A percentile compares a stretch with the other conserved stretches of the same genome.
Evolutionary conservation across 2,329 filamentous ascomycete genomes (phyloP).

Genomic region (Fusarium graminum): DNA sequence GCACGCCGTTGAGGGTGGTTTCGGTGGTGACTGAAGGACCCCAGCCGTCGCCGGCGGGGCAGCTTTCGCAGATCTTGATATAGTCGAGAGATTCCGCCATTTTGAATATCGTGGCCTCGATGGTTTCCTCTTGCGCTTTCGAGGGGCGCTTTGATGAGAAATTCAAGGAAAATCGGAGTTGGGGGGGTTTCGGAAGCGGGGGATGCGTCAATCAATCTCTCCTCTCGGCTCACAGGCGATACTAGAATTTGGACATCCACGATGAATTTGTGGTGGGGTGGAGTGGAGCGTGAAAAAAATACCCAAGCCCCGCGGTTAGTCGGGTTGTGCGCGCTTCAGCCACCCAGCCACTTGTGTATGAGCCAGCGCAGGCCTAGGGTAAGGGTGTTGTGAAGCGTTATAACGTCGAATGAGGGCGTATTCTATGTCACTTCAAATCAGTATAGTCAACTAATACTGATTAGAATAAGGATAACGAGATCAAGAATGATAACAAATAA

Average conservation of each 20-base stretch:
- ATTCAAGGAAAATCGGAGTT: conserved; percentile 26
- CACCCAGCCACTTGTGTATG: conserved; percentile 40
- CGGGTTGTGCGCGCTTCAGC: conserved; percentile 43
- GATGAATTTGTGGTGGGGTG: conserved; percentile 61
- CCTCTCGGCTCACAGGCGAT: conserved; percentile 44
- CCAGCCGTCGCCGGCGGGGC: conserved; percentile 85
- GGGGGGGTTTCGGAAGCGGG: conserved; percentile 37
- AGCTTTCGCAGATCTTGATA: conserved; percentile 75
- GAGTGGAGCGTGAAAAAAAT: conserved; percentile 51
- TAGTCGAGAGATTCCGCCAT: conserved; percentile 69
- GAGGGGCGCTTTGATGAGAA: conserved; percentile 22
- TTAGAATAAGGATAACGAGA: not conserved
- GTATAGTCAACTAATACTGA: not conserved
- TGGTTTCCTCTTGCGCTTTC: conserved; percentile 32
- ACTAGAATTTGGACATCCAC: conserved; percentile 53
- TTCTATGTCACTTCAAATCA: not conserved
- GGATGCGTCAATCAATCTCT: conserved; percentile 44
- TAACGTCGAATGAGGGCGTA: not conserved
- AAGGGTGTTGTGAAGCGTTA: not conserved
- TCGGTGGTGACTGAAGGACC: conserved; percentile 85
- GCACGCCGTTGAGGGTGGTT: conserved; percentile 92
- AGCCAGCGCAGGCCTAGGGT: conserved; percentile 16
- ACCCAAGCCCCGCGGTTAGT: conserved; percentile 49
- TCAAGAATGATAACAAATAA: not conserved
- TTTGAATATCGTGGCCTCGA: conserved; percentile 34